A percentile compares a stretch with the other conserved stretches of the same genome.
Conservation (phyloP, 2,329 filamentous ascomycete genomes). For the Polychaeton citri region DNA sequence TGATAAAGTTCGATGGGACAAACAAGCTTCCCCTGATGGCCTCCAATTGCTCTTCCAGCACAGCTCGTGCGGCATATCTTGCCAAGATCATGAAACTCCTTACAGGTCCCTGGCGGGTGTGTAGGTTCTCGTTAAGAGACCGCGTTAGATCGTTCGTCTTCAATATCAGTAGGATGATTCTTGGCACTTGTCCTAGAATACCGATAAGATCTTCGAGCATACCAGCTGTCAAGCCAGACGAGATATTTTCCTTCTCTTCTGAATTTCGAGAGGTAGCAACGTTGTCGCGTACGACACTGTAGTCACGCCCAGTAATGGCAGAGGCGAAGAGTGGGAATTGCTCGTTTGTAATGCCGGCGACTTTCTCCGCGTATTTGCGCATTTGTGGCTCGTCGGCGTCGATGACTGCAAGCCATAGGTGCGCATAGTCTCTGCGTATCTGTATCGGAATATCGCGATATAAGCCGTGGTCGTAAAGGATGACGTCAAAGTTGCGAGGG, state of each 20-base stretch:
- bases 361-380: slow-evolving; percentile 77
- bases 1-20: slow-evolving; percentile 38
- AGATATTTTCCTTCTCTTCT: slow-evolving; percentile 78
- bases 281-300: slow-evolving; percentile 51
- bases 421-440: slow-evolving; percentile 76
- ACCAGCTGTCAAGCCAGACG: slow-evolving; percentile 70
- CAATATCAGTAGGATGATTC: slow-evolving; percentile 85
- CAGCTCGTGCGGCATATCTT: slow-evolving; percentile 47
- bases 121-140: slow-evolving; percentile 80
- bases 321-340: slow-evolving; percentile 93
- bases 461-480: slow-evolving; percentile 92
- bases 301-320: slow-evolving; percentile 91
- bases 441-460: slow-evolving; percentile 80
- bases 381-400: slow-evolving; percentile 75
- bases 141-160: slow-evolving; percentile 97
- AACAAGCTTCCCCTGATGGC: slow-evolving; percentile 36
- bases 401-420: slow-evolving; percentile 93
- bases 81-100: slow-evolving; percentile 53
- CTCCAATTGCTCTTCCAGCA: slow-evolving; percentile 49
- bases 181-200: slow-evolving; percentile 73
- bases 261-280: slow-evolving; percentile 49
- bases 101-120: slow-evolving; percentile 52
- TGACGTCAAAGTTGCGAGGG: slow-evolving; percentile 74
- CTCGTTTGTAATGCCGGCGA: slow-evolving; percentile 76
- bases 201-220: slow-evolving; percentile 80